Conservation (phyloP, 2,329 filamentous ascomycete species). For the Aspergillus fischeri region DNA sequence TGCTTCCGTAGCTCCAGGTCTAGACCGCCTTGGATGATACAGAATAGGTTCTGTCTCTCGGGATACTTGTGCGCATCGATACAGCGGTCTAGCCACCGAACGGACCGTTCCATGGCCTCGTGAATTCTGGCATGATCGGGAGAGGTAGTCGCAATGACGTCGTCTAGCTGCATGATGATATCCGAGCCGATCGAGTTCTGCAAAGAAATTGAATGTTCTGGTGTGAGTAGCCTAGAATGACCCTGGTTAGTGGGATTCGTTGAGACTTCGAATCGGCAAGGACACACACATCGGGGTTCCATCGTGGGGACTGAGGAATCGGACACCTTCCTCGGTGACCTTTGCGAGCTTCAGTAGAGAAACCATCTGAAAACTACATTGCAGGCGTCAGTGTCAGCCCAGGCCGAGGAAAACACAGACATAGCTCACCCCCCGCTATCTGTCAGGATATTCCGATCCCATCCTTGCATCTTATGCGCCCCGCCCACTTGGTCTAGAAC, state of each 20-base stretch:
- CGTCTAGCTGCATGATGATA: slow-evolving; percentile 99
- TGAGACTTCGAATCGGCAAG: neutral
- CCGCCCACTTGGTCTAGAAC: slow-evolving; percentile 84
- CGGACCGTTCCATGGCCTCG: slow-evolving; percentile 89
- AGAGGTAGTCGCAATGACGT: slow-evolving; percentile 93
- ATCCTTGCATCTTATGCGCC: slow-evolving; percentile 90
- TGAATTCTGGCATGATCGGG: slow-evolving; percentile 83
- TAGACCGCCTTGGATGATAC: slow-evolving; percentile 94
- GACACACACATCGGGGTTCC: slow-evolving; percentile 72
- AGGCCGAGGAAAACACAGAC: neutral
- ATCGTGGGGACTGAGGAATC: slow-evolving; percentile 94
- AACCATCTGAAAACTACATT: slow-evolving; percentile 90
- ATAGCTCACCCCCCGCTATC: slow-evolving; percentile 49
- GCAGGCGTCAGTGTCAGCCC: neutral
- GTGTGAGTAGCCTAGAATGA: slow-evolving; percentile 68
- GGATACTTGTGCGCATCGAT: slow-evolving; percentile 84
- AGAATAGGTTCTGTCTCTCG: slow-evolving; percentile 85
- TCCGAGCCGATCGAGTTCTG: slow-evolving; percentile 98
- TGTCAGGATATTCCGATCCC: slow-evolving; percentile 92
- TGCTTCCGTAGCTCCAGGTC: slow-evolving; percentile 79
- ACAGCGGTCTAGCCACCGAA: slow-evolving; percentile 94
- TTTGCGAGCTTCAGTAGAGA: slow-evolving; percentile 88
- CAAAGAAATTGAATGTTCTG: slow-evolving; percentile 91
- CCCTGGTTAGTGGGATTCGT: neutral
- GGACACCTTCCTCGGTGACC: slow-evolving; percentile 91